These are phyloP conservation scores for Ustulina deusta DNA, from an alignment of 2,329 filamentous ascomycete species.

Conservation along the genomic window DNA sequence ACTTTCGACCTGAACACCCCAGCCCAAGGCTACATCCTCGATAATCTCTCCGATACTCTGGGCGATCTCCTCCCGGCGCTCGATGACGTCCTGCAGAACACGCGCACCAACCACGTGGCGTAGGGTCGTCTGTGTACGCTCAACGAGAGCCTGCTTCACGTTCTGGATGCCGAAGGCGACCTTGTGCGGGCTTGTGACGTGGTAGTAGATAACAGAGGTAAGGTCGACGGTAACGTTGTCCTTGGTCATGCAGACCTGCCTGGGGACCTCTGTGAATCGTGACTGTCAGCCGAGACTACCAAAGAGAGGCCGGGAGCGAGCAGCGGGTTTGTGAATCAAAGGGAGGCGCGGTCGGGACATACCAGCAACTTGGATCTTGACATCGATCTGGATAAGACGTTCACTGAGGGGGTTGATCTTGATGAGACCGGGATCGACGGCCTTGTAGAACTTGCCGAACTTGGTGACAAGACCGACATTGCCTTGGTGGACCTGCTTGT, in stretches of 20 bases:
- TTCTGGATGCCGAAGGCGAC: constrained; percentile 96
- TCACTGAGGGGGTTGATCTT: constrained; percentile 98
- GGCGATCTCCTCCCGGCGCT: constrained; percentile 96
- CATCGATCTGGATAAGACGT: constrained; percentile 89
- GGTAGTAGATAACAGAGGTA: constrained; percentile 99
- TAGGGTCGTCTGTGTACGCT: constrained; percentile 97
- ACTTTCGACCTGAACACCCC: constrained; percentile 96
- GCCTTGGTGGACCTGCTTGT: constrained; percentile 91
- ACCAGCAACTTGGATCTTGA: constrained; percentile 95
- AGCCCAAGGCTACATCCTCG: constrained; percentile 91
- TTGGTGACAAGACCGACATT: constrained; percentile 96
- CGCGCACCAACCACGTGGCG: constrained; percentile 96
- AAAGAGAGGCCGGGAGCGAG: not conserved
- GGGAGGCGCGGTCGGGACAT: constrained; percentile 34
- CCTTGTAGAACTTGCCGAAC: constrained; percentile 94
- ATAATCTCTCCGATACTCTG: constrained; percentile 97
- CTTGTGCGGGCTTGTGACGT: constrained; percentile 95
- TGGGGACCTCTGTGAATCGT: constrained; percentile 76
- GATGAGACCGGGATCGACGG: constrained; percentile 95
- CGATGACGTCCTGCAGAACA: constrained; percentile 96
- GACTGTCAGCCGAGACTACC: constrained; percentile 15
- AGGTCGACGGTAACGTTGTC: constrained; percentile 96
- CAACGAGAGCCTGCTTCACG: constrained; percentile 93
- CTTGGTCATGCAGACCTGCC: constrained; percentile 99
- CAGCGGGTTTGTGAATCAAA: not conserved